Conservation (phyloP, 1,284 basidiomycete genomes). For the Neonothopanus nambi region DNA sequence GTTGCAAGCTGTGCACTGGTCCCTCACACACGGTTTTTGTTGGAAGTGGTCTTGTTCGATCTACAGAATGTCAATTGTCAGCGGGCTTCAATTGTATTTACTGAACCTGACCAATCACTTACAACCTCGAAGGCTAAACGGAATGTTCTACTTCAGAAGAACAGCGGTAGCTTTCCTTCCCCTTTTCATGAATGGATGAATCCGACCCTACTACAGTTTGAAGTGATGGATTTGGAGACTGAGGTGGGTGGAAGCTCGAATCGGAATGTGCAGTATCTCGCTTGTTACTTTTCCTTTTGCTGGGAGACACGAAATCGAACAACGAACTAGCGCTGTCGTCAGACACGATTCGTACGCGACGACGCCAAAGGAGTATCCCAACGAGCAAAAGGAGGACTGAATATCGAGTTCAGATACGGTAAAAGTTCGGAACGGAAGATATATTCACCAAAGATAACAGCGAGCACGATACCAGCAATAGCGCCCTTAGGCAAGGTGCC, state of each 20-base stretch:
- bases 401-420: background rate
- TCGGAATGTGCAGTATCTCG: too few relatives aligned
- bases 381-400: constrained; percentile 5
- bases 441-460: constrained; percentile 4
- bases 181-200: background rate
- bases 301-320: constrained; percentile 10
- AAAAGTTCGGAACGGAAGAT: background rate
- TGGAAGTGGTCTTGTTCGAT: too few relatives aligned
- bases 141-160: background rate
- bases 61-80: too few relatives aligned
- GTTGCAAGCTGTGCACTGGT: too few relatives aligned
- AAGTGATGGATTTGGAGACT: background rate
- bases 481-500: background rate
- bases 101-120: background rate
- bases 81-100: too few relatives aligned
- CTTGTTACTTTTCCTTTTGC: background rate
- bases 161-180: background rate
- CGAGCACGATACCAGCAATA: constrained; percentile 3
- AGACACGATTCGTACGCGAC: constrained; percentile 1
- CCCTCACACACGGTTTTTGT: too few relatives aligned
- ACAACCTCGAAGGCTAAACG: background rate
- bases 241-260: background rate
- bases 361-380: constrained; percentile 8
- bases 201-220: background rate
- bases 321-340: constrained; percentile 8